Evolutionary conservation across 768 basidiomycete genomes (phyloP).

Genomic region (Artomyces pyxidatus): DNA sequence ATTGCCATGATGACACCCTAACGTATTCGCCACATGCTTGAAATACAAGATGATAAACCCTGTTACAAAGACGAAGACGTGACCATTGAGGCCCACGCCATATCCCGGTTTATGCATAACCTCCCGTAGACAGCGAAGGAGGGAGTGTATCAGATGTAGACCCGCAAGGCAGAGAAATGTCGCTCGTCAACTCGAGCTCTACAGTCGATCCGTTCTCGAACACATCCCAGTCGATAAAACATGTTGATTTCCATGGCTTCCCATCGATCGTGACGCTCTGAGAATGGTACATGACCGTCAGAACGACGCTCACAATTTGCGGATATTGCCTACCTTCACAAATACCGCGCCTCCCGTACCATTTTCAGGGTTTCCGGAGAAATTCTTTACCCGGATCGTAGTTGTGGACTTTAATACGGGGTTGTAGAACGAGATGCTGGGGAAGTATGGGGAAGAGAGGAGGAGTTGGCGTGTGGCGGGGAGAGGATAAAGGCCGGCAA

Average conservation of each 20-base stretch:
- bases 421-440: conserved; percentile 51
- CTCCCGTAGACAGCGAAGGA: conserved; percentile 57
- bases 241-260: conserved; percentile 50
- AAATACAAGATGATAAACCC: background rate
- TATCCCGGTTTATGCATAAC: conserved; percentile 22
- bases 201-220: conserved; percentile 44
- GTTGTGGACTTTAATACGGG: conserved; percentile 50
- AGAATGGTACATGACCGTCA: background rate
- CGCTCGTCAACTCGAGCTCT: conserved; percentile 46
- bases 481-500: conserved; percentile 54
- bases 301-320: background rate
- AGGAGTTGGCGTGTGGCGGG: conserved; percentile 56
- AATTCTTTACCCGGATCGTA: conserved; percentile 41
- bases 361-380: conserved; percentile 28
- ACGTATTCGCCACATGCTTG: too few species aligned
- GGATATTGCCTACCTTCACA: conserved; percentile 35
- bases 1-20: too few species aligned
- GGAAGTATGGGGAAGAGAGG: conserved; percentile 56
- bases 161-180: conserved; percentile 47
- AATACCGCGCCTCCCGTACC: conserved; percentile 31
- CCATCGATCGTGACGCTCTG: conserved; percentile 54
- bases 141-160: conserved; percentile 31
- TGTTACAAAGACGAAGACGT: too few species aligned
- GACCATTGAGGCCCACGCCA: too few species aligned
- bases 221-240: conserved; percentile 58